Evolutionary conservation across 129 eudicot species (phyloP).

Genomic region (Lactuca sativa): DNA sequence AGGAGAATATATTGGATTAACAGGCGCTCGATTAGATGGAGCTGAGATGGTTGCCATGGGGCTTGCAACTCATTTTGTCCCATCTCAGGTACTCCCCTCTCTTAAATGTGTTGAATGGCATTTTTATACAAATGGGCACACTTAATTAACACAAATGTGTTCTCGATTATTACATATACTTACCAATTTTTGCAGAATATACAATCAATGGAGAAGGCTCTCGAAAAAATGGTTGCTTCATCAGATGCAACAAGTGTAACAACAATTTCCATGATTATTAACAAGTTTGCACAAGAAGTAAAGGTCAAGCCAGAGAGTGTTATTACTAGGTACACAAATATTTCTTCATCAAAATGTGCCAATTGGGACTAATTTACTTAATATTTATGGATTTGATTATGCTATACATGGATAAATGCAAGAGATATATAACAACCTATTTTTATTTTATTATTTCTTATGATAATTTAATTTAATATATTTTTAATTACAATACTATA

Average conservation of each 20-base stretch:
- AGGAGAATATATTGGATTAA: conserved; percentile 60
- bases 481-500: too few species aligned
- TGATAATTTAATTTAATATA: too few species aligned
- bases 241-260: conserved; percentile 6
- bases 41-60: conserved; percentile 56
- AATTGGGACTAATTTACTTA: neutral
- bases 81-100: conserved; percentile 37
- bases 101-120: neutral
- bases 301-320: conserved; percentile 29
- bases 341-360: neutral
- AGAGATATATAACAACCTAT: neutral
- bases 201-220: conserved; percentile 30
- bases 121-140: neutral
- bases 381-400: neutral
- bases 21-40: conserved; percentile 52
- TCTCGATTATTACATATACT: neutral
- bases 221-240: conserved; percentile 26
- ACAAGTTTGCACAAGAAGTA: conserved; percentile 31
- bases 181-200: conserved; percentile 25
- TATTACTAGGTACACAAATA: conserved; percentile 20
- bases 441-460: too few species aligned
- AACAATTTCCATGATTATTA: conserved; percentile 18
- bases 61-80: conserved; percentile 61
- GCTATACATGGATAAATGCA: neutral
- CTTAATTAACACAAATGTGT: neutral